phyloP scores from a whole-genome alignment of 805 yeast genomes.

The Saccharomycopsis sp. region DNA sequence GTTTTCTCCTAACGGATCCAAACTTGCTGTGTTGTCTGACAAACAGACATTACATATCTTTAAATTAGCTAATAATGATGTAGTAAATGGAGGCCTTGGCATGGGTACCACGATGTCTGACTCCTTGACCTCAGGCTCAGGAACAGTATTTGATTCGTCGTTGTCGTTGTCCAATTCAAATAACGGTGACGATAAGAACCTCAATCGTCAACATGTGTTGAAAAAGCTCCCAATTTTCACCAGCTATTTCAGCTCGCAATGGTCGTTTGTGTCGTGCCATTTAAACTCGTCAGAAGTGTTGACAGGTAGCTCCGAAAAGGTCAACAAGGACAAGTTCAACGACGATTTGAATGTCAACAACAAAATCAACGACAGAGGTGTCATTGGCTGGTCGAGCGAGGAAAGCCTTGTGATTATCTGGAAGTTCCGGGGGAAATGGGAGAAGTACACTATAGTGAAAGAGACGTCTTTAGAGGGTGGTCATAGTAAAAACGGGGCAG shows the following conservation, averaged over 20 bases:
- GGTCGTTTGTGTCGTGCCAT: slow-evolving; percentile 21
- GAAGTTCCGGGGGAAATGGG: slow-evolving; percentile 74
- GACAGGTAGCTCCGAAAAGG: slow-evolving; percentile 2
- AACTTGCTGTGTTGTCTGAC: slow-evolving; percentile 81
- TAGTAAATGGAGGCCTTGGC: neutral
- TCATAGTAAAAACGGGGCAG: slow-evolving; percentile 12
- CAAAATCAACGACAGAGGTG: slow-evolving; percentile 34
- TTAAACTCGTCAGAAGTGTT: slow-evolving; percentile 8
- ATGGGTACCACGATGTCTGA: neutral
- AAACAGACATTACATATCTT: slow-evolving; percentile 86
- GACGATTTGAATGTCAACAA: slow-evolving; percentile 25
- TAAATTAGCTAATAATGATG: slow-evolving; percentile 30
- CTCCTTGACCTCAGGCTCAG: neutral
- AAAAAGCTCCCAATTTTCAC: slow-evolving; percentile 16
- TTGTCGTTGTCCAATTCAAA: neutral
- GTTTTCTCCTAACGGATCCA: slow-evolving; percentile 69
- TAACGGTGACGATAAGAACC: neutral
- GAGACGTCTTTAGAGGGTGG: slow-evolving; percentile 27
- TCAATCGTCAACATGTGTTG: slow-evolving; percentile 17
- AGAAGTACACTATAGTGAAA: slow-evolving; percentile 69
- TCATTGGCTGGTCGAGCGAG: slow-evolving; percentile 66
- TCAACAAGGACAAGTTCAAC: slow-evolving; percentile 19
- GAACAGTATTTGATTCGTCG: neutral
- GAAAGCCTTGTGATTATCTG: slow-evolving; percentile 70
- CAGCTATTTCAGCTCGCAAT: slow-evolving; percentile 18